Evolutionary conservation across 2,329 filamentous ascomycete species (phyloP), one percentile per base, ranked within the genome.

Genomic region (Blastomyces parvus): DNA sequence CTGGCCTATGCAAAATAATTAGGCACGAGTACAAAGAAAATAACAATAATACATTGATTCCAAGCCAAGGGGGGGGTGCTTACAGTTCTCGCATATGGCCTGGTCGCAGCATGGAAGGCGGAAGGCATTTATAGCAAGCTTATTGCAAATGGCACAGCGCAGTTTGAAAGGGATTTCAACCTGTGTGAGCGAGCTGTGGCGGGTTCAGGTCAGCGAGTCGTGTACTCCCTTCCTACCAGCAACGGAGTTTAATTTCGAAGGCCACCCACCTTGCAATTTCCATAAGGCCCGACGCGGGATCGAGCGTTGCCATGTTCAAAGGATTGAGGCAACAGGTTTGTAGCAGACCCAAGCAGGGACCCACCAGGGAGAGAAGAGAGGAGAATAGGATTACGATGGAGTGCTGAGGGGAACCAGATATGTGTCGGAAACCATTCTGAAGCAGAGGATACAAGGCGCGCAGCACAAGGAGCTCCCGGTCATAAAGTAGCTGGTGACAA

Each of bases 151-250:
- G 61, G 91, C 91, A 81, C 94, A 99, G 77, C 92, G 89, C 67
- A 99, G 84, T 81, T 96, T 97, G 71, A 92, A 91, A n/a, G 94
- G 94, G 64, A 97, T 91, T 66, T 94, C 90, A 70, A 93, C 90
- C 67, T 88, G 85, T 25, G 85, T 80, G 65, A 96, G 82, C 59
- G 89, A 88, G 74, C 91, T 95, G 44, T 6, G 50, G 38, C 14
- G 17, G 9, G 36, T 11, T 38, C 36, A 36, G 17, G 27, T 52
- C 11, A 25, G 19, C 3, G 14, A 46, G 65, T 22, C 64, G 60
- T 58, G 38, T 44, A 48, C 30, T 36, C 1, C n/a, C n/a, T n/a
- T n/a, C n/a, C 22, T 48, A 7, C 27, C 30, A 40, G 30, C 19
- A 17, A 60, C n/a, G n/a, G 6, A 27, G 48, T 9, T 25, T 19